Percentiles rank a stretch among this genome's conserved stretches.
Evolutionary conservation across 331 rosid genomes (phyloP).

Genomic region (Quercus tomentella): DNA sequence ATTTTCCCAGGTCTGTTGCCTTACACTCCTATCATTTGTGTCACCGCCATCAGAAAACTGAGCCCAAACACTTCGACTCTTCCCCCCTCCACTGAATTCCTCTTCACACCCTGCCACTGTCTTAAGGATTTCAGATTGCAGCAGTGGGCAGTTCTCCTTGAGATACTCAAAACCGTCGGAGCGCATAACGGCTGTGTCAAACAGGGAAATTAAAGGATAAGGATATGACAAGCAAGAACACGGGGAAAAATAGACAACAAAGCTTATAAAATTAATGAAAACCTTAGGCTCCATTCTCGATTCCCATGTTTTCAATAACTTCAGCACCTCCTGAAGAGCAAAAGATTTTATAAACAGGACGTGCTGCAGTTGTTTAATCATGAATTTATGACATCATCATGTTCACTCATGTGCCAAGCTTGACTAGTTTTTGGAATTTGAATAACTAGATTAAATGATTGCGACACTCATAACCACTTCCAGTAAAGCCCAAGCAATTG

Average conservation of each 20-base stretch:
- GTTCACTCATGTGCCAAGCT: background rate
- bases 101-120: conserved; percentile 91
- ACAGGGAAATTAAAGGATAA: conserved; percentile 11
- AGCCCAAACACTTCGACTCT: conserved; percentile 88
- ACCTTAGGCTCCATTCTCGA: background rate
- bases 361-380: conserved; percentile 18
- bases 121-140: conserved; percentile 93
- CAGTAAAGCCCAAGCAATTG: background rate
- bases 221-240: conserved; percentile 5
- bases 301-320: conserved; percentile 26
- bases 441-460: background rate
- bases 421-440: background rate
- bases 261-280: background rate
- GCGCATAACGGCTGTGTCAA: conserved; percentile 83
- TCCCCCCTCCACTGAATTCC: conserved; percentile 77
- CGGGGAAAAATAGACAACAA: background rate
- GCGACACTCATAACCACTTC: background rate
- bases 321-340: conserved; percentile 23
- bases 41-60: conserved; percentile 88
- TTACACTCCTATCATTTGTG: conserved; percentile 69
- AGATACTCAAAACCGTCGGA: conserved; percentile 90
- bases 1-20: conserved; percentile 83
- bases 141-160: conserved; percentile 84
- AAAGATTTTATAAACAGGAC: conserved; percentile 22
- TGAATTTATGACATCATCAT: background rate